Evolutionary conservation across 129 eudicot species (phyloP).

Genomic region (Saussurea involucrata): DNA sequence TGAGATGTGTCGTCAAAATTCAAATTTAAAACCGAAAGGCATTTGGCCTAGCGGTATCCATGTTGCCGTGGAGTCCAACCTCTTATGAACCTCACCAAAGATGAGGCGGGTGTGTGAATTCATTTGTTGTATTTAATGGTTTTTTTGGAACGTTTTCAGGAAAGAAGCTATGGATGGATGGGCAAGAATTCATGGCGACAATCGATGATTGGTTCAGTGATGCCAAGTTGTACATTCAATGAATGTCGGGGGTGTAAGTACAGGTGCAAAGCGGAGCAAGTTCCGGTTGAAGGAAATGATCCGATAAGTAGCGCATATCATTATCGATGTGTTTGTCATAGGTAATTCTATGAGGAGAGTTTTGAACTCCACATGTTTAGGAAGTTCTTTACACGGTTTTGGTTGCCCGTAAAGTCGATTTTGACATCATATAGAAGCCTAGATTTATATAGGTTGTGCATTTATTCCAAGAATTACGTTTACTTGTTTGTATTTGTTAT

Average conservation of each 20-base stretch:
- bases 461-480: no score
- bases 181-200: constrained; percentile 21
- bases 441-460: no score
- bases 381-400: background rate
- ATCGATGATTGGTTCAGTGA: constrained; percentile 58
- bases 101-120: background rate
- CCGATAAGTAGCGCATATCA: constrained; percentile 73
- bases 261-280: constrained; percentile 72
- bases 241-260: constrained; percentile 77
- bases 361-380: background rate
- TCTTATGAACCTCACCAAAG: background rate
- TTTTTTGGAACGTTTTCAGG: constrained; percentile 14
- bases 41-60: background rate
- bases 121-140: background rate
- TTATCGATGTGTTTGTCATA: constrained; percentile 84
- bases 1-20: background rate
- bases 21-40: background rate
- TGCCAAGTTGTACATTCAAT: constrained; percentile 82
- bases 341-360: constrained; percentile 10
- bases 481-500: no score
- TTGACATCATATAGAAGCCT: background rate
- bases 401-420: background rate
- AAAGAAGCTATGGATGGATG: constrained; percentile 11
- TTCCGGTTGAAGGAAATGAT: constrained; percentile 84
- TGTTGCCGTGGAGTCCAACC: background rate